phyloP scores from a whole-genome alignment of 805 yeast species.

The Candida nanaspora region DNA sequence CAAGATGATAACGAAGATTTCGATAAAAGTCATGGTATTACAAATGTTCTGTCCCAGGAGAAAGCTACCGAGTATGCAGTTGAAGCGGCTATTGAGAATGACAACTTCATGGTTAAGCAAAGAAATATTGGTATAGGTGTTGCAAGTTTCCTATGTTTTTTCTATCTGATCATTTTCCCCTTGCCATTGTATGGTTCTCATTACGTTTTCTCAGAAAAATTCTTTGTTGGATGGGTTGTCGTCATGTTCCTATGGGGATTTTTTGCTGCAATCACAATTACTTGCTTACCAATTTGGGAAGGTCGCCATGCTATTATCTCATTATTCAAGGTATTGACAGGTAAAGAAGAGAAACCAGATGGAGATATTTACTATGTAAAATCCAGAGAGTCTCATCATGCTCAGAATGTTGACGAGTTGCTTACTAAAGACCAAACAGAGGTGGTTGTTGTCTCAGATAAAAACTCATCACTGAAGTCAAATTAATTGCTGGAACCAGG shows the following conservation, averaged over 20 bases:
- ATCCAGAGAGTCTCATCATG: slow-evolving; percentile 5
- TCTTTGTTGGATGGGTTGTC: slow-evolving; percentile 31
- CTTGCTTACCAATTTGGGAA: slow-evolving; percentile 40
- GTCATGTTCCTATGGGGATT: slow-evolving; percentile 34
- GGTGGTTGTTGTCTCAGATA: background rate
- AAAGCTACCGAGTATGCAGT: slow-evolving; percentile 22
- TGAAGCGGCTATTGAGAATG: slow-evolving; percentile 10
- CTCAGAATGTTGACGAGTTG: background rate
- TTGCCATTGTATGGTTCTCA: slow-evolving; percentile 33
- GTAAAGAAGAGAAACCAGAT: slow-evolving; percentile 8
- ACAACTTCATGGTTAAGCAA: slow-evolving; percentile 17
- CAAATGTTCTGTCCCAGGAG: slow-evolving; percentile 20
- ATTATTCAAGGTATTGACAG: slow-evolving; percentile 9
- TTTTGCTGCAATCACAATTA: slow-evolving; percentile 29
- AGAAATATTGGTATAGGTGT: slow-evolving; percentile 21
- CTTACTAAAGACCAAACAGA: background rate
- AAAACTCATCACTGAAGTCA: too few relatives aligned
- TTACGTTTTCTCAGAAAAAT: slow-evolving; percentile 29
- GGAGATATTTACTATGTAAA: slow-evolving; percentile 3
- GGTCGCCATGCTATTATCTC: slow-evolving; percentile 23
- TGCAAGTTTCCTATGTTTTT: slow-evolving; percentile 20
- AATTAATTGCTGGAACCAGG: too few relatives aligned
- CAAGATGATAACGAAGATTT: slow-evolving; percentile 34
- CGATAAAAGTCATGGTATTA: slow-evolving; percentile 23
- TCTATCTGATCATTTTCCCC: slow-evolving; percentile 26